Conservation (phyloP, 345 rosid genomes). For the Cochlearia excelsa region DNA sequence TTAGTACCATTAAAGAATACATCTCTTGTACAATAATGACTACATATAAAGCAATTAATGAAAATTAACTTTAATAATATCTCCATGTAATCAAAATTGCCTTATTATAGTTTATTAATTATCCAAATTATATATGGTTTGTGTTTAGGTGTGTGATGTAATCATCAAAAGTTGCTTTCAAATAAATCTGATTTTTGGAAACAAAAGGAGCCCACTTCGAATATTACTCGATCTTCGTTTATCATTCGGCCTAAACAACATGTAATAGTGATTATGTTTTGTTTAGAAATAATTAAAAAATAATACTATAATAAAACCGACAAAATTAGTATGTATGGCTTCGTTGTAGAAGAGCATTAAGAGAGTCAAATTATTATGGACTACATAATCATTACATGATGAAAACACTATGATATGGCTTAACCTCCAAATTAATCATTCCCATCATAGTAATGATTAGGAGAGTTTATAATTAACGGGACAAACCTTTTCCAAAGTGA, state of each 20-base stretch:
- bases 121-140: too few species aligned
- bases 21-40: too few species aligned
- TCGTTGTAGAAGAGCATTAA: slow-evolving; percentile 22
- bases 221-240: background rate
- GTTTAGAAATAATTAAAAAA: too few species aligned
- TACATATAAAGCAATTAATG: too few species aligned
- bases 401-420: slow-evolving; percentile 25
- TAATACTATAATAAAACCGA: slow-evolving; percentile 11
- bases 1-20: too few species aligned
- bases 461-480: slow-evolving; percentile 13
- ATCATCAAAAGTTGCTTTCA: slow-evolving; percentile 18
- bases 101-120: too few species aligned
- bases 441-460: slow-evolving; percentile 1
- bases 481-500: slow-evolving; percentile 11
- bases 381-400: slow-evolving; percentile 17
- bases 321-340: slow-evolving; percentile 23
- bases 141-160: slow-evolving; percentile 12
- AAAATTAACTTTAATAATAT: too few species aligned
- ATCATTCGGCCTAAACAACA: slow-evolving; percentile 19
- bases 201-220: slow-evolving; percentile 32
- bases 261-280: slow-evolving; percentile 10
- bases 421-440: slow-evolving; percentile 5
- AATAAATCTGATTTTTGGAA: slow-evolving; percentile 25
- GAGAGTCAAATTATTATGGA: slow-evolving; percentile 25
- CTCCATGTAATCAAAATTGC: too few species aligned